Evolutionary conservation across 2,329 filamentous ascomycete genomes (phyloP).

Genomic region (Blastomyces gilchristii): DNA sequence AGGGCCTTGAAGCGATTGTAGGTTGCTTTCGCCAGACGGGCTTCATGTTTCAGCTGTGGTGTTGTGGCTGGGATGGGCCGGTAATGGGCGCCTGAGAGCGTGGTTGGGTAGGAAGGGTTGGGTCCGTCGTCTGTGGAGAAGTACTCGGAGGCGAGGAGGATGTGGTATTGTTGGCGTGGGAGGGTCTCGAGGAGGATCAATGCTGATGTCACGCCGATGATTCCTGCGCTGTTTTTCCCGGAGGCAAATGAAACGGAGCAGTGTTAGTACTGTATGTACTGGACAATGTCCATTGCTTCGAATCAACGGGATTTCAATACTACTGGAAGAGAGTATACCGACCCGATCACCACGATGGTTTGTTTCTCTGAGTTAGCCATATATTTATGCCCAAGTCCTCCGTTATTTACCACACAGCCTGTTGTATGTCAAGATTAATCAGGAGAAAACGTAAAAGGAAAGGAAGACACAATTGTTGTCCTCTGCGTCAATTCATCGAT

Average conservation of each 20-base stretch:
- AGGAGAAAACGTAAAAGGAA: neutral
- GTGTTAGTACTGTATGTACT: neutral
- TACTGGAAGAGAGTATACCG: conserved; percentile 5
- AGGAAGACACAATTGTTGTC: neutral
- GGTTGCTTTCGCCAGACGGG: conserved; percentile 30
- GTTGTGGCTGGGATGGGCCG: conserved; percentile 35
- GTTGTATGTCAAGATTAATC: neutral
- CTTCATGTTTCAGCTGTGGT: conserved; percentile 29
- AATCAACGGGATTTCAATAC: conserved; percentile 1
- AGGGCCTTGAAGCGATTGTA: conserved; percentile 31
- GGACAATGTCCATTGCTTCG: conserved; percentile 8
- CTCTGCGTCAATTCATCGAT: no score
- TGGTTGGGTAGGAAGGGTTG: conserved; percentile 36
- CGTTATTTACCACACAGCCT: no score
- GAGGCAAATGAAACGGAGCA: neutral
- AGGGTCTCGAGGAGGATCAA: conserved; percentile 23
- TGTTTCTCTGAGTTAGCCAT: conserved; percentile 9
- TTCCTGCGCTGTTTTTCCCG: conserved; percentile 26
- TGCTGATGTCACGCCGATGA: conserved; percentile 32
- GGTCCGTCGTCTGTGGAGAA: conserved; percentile 26
- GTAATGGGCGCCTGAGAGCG: conserved; percentile 40
- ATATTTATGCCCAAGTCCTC: neutral
- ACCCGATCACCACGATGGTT: conserved; percentile 33
- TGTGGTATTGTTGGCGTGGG: conserved; percentile 20
- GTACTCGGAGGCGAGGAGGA: conserved; percentile 34